Percentiles rank a stretch among this genome's conserved stretches.
Conservation (phyloP, 305 asterid species). For the Ajuga reptans region DNA sequence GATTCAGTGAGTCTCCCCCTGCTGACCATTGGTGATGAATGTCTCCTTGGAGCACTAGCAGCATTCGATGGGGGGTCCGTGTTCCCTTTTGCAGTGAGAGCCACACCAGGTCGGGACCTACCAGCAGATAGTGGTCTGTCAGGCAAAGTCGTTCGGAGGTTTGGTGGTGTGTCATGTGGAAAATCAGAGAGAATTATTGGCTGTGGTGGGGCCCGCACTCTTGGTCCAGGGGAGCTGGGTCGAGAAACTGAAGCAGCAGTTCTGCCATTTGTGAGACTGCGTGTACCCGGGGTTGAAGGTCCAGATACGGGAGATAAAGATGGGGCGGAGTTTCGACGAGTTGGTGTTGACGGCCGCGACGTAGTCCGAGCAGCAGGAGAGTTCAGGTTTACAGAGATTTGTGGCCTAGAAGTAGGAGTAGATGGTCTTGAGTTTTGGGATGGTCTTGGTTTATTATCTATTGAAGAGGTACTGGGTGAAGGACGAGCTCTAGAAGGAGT, state of each 20-base stretch:
- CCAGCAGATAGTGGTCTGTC: slow-evolving; percentile 93
- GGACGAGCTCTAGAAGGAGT: slow-evolving; percentile 80
- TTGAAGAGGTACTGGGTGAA: slow-evolving; percentile 36
- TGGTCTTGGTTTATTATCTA: slow-evolving; percentile 55
- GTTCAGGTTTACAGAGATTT: slow-evolving; percentile 42
- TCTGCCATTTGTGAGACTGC: slow-evolving; percentile 51
- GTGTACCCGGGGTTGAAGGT: slow-evolving; percentile 52
- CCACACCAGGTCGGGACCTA: slow-evolving; percentile 75
- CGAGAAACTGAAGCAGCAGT: slow-evolving; percentile 59
- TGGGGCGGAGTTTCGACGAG: slow-evolving; percentile 60
- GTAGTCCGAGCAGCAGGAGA: slow-evolving; percentile 49
- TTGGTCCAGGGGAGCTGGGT: slow-evolving; percentile 90
- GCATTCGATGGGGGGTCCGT: slow-evolving; percentile 36
- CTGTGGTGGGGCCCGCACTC: slow-evolving; percentile 60
- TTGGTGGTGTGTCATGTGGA: slow-evolving; percentile 87
- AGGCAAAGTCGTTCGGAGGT: slow-evolving; percentile 81
- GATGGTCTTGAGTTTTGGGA: slow-evolving; percentile 88
- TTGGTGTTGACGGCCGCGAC: slow-evolving; percentile 94
- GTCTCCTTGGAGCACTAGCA: slow-evolving; percentile 46
- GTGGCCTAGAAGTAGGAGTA: slow-evolving; percentile 90
- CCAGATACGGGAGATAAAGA: slow-evolving; percentile 51
- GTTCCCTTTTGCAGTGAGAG: slow-evolving; percentile 49
- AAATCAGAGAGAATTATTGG: slow-evolving; percentile 73
- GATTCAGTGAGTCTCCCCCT: slow-evolving; percentile 77
- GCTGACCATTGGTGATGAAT: slow-evolving; percentile 63